A percentile compares a stretch with the other conserved stretches of the same genome.
phyloP scores from a whole-genome alignment of 1,139 yeast genomes.

The Zygotorulaspora mrakii region DNA sequence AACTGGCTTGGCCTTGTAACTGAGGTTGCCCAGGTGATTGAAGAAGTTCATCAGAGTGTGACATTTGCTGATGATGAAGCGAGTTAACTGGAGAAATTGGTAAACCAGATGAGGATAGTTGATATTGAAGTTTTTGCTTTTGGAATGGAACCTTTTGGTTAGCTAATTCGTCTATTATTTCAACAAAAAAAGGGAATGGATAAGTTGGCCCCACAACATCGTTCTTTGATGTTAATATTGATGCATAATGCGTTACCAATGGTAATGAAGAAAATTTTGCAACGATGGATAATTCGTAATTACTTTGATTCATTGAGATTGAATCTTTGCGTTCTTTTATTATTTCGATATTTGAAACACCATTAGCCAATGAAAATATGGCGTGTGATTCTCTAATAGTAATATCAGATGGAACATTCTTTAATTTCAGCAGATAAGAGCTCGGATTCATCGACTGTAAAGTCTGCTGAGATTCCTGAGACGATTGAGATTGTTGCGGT shows the following conservation, averaged over 20 bases:
- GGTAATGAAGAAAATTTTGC: slow-evolving; percentile 65
- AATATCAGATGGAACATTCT: slow-evolving; percentile 69
- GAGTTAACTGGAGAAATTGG: slow-evolving; percentile 16
- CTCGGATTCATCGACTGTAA: slow-evolving; percentile 16
- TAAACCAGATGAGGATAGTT: slow-evolving; percentile 20
- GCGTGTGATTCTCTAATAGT: slow-evolving; percentile 71
- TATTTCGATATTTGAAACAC: slow-evolving; percentile 63
- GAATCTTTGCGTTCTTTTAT: slow-evolving; percentile 29
- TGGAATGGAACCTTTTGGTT: slow-evolving; percentile 30
- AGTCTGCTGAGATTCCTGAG: slow-evolving; percentile 17
- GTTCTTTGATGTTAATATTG: slow-evolving; percentile 58
- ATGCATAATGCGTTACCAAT: slow-evolving; percentile 69
- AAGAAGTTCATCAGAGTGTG: too few species aligned
- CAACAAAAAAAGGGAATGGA: slow-evolving; percentile 49
- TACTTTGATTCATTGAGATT: slow-evolving; percentile 20
- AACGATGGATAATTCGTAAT: slow-evolving; percentile 40
- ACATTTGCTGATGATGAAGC: slow-evolving; percentile 10
- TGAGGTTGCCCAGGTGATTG: slow-evolving; percentile 2
- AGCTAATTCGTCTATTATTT: slow-evolving; percentile 42
- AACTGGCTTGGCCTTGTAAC: slow-evolving; percentile 9
- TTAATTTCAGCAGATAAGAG: slow-evolving; percentile 39
- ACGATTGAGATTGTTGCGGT: slow-evolving; percentile 12
- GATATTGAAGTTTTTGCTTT: slow-evolving; percentile 22
- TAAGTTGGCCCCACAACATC: slow-evolving; percentile 58
- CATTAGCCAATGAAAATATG: slow-evolving; percentile 75